Evolutionary conservation across 805 yeast genomes (phyloP).

Genomic region (Candida chilensis): DNA sequence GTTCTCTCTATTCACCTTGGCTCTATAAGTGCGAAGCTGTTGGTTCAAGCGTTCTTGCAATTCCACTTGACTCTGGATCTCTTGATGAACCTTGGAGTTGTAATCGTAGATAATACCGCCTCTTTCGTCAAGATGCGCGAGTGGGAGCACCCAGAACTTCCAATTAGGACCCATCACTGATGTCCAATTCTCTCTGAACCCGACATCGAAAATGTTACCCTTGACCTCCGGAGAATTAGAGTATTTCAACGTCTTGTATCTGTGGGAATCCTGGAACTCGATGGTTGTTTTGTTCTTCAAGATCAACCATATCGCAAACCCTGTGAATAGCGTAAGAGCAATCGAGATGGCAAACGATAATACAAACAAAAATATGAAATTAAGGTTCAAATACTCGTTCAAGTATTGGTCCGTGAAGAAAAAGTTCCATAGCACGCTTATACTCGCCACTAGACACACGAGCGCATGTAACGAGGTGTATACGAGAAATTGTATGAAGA

Average conservation of each 20-base stretch:
- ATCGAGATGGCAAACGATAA: constrained; percentile 42
- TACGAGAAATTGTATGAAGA: constrained; percentile 63
- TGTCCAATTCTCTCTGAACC: constrained; percentile 51
- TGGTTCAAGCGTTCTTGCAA: constrained; percentile 35
- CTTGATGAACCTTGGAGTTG: constrained; percentile 38
- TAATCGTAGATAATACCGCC: constrained; percentile 47
- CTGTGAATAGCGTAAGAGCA: constrained; percentile 48
- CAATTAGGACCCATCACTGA: constrained; percentile 64
- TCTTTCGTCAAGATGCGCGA: constrained; percentile 8
- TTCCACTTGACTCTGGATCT: constrained; percentile 25
- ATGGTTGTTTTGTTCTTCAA: constrained; percentile 69
- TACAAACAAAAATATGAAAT: constrained; percentile 51
- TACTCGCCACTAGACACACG: constrained; percentile 28
- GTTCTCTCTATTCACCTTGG: constrained; percentile 8
- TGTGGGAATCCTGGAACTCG: constrained; percentile 54
- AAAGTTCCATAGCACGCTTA: constrained; percentile 36
- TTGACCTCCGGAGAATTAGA: constrained; percentile 31
- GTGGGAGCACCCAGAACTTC: constrained; percentile 69
- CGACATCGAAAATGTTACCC: constrained; percentile 75
- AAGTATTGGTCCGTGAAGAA: constrained; percentile 29
- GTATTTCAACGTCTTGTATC: constrained; percentile 33
- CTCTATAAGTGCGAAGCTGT: no score
- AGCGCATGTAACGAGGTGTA: constrained; percentile 42
- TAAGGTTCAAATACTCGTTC: constrained; percentile 39
- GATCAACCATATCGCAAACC: constrained; percentile 51